Evolutionary conservation across 306 rosid species (phyloP), one percentile per base, ranked within the genome.

Genomic region (Acmispon strigosus): DNA sequence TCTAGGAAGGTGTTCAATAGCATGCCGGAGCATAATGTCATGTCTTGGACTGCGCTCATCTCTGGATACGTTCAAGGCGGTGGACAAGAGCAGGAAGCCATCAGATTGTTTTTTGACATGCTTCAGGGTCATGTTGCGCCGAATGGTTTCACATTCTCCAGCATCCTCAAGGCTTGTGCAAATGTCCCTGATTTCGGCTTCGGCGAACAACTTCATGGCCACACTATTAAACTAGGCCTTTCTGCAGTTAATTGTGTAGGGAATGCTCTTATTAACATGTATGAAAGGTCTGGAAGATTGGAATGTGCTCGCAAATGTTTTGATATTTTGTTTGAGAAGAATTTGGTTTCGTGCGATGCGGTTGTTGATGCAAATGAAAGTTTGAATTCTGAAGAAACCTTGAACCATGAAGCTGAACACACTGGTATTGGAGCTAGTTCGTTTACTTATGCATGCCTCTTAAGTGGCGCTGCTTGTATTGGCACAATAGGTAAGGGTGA

Each of bases 41-140:
- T 88, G 84, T 83, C 88, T 32, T 88, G 93, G 93, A 88, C 93
- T 18, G 84, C 85, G 9, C 73, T 88, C 59, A 83, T 85, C 41
- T 24, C 84, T 0, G 88, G 79, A 16, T 79, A 81, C 59, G 87
- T 69, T 13, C 81, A 76, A 73, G 73, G 75, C 4, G 43, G 76
- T 39, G 84, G 85, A 14, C 51, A 11, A 58, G 85, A 85, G 44
- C 45, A 36, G 71, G 84, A 85, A 60, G 88, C 88, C 37, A 14
- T 85, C 1, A 37, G 72, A 41, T 55, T 85, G 76, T 81, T 88
- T 52, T 8, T 64, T 52, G 47, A 59, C 27, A 85, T 85, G 89
- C 61, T 80, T 63, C 52, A 34, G 43, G 83, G 79, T 56, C 37
- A 66, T 39, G 84, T 83, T 57, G 37, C 50, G 10, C 93, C 93